Conservation (phyloP, 2,329 filamentous ascomycete genomes). For the Macrophomina tecta region DNA sequence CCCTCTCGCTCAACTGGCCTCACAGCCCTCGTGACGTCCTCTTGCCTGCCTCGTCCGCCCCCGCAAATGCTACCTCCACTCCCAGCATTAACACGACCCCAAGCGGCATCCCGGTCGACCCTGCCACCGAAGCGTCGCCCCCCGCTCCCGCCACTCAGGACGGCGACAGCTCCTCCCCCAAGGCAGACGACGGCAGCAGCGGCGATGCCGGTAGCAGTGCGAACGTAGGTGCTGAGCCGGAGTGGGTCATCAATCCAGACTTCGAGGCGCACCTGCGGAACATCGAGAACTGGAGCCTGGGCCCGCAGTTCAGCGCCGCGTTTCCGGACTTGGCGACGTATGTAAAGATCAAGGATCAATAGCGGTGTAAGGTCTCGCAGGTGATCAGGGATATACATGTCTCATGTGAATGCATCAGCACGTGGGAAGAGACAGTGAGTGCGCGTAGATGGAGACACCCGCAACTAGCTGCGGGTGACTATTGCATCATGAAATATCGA, state of each 20-base stretch:
- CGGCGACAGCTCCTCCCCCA: neutral
- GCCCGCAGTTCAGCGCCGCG: conserved; percentile 68
- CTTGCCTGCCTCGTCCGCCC: conserved; percentile 49
- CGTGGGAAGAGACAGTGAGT: too few species aligned
- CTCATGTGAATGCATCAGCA: too few species aligned
- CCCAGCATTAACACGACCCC: conserved; percentile 23
- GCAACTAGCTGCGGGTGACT: too few species aligned
- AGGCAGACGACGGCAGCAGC: neutral
- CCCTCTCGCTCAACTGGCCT: conserved; percentile 81
- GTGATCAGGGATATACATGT: too few species aligned
- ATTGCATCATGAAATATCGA: too few species aligned
- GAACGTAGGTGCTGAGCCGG: conserved; percentile 36
- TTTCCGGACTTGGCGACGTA: conserved; percentile 62
- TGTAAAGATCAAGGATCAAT: conserved; percentile 41
- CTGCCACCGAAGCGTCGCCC: conserved; percentile 19
- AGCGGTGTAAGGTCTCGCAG: neutral
- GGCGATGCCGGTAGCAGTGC: neutral
- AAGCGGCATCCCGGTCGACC: conserved; percentile 22
- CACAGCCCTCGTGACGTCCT: conserved; percentile 77
- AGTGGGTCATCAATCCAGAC: conserved; percentile 81
- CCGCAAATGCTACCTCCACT: neutral
- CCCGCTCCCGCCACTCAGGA: neutral
- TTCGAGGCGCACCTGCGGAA: conserved; percentile 81
- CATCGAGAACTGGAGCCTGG: conserved; percentile 81
- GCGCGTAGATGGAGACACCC: too few species aligned